Evolutionary conservation across 768 basidiomycete genomes (phyloP).

Genomic region (Calocera cornea): DNA sequence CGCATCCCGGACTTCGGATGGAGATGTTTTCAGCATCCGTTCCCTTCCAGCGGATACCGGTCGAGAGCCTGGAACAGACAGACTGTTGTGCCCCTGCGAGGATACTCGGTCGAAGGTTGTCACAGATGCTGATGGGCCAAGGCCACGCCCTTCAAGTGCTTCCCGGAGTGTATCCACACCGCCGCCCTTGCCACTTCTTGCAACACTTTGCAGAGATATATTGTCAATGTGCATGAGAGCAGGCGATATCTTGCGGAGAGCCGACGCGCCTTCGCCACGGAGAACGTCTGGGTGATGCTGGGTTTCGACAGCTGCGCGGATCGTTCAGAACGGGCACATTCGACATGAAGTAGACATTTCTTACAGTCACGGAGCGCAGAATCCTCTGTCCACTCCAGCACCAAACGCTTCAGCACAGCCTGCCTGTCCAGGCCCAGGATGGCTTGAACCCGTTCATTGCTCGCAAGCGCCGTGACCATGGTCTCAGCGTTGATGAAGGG

Average conservation of each 20-base stretch:
- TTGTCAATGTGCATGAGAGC: slow-evolving; percentile 87
- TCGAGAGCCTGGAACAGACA: neutral
- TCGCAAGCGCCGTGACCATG: slow-evolving; percentile 43
- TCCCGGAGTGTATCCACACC: slow-evolving; percentile 82
- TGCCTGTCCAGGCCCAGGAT: slow-evolving; percentile 51
- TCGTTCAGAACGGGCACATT: slow-evolving; percentile 3
- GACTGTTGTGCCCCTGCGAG: neutral
- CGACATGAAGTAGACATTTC: slow-evolving; percentile 21
- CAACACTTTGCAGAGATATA: slow-evolving; percentile 70
- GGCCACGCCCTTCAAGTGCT: slow-evolving; percentile 67
- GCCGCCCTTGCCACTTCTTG: slow-evolving; percentile 62
- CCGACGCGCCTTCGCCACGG: slow-evolving; percentile 55
- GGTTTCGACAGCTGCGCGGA: slow-evolving; percentile 40
- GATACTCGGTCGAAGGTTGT: neutral
- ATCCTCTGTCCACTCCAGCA: slow-evolving; percentile 57
- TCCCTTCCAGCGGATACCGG: neutral
- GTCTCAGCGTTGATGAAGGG: slow-evolving; percentile 39
- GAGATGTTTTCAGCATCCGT: slow-evolving; percentile 20
- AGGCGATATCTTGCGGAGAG: slow-evolving; percentile 67
- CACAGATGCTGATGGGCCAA: neutral
- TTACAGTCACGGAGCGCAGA: slow-evolving; percentile 63
- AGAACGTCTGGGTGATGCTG: slow-evolving; percentile 41
- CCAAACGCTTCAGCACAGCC: slow-evolving; percentile 40
- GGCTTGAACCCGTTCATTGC: slow-evolving; percentile 41
- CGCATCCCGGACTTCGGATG: slow-evolving; percentile 69